Evolutionary conservation across 2,329 filamentous ascomycete species (phyloP).

Genomic region (Aureobasidium sp.): DNA sequence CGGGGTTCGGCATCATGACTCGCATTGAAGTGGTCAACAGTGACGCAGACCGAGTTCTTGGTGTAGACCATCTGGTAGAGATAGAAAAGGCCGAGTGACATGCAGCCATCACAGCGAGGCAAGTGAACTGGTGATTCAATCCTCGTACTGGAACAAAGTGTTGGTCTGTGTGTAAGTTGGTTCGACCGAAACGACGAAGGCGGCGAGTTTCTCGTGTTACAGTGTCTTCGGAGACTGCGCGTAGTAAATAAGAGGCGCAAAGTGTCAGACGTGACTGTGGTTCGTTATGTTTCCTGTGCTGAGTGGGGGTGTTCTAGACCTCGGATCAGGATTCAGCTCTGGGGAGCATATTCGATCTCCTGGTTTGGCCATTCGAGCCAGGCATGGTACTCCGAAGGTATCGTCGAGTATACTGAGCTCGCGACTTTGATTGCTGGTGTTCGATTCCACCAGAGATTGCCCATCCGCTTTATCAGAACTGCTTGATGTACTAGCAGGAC

Average conservation of each 20-base stretch:
- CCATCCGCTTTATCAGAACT: neutral
- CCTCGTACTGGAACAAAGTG: neutral
- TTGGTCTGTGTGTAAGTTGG: neutral
- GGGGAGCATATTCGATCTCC: conserved; percentile 1
- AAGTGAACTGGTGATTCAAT: too few relatives aligned
- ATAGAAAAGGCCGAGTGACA: neutral
- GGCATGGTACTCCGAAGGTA: conserved; percentile 6
- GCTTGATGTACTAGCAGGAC: conserved; percentile 3
- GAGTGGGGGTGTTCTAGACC: neutral
- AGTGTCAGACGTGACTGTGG: neutral
- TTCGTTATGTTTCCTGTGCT: neutral
- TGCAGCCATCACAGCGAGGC: neutral
- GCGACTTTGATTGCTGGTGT: conserved; percentile 9
- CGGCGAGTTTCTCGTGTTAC: neutral
- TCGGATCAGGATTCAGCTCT: neutral
- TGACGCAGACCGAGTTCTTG: neutral
- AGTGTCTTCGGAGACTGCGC: neutral
- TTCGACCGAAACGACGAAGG: neutral
- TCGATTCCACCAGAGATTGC: conserved; percentile 7
- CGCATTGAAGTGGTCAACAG: neutral
- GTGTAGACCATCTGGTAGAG: neutral
- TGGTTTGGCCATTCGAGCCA: conserved; percentile 12
- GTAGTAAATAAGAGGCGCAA: neutral
- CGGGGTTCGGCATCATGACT: conserved; percentile 4
- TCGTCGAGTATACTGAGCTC: neutral